Percentiles rank a stretch among this genome's conserved stretches.
Evolutionary conservation across 176 grass and related monocot genomes (phyloP).

Genomic region (Aegilops longissima): DNA sequence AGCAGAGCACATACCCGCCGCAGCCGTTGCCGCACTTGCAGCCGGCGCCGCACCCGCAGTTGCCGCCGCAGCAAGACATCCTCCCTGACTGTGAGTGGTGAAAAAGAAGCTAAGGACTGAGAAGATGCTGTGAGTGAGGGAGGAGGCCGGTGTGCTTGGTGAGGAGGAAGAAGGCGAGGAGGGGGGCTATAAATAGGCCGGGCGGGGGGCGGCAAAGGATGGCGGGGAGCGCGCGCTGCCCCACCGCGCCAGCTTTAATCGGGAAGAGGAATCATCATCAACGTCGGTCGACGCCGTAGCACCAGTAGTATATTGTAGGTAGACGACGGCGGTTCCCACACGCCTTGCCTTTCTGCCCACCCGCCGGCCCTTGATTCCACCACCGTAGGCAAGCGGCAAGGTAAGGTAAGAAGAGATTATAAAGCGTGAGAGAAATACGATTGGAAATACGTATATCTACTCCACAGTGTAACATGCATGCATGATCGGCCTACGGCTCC

Average conservation of each 20-base stretch:
- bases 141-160: conserved; percentile 23
- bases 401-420: too few species aligned
- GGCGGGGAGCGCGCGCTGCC: conserved; percentile 25
- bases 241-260: conserved; percentile 16
- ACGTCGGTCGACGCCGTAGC: too few species aligned
- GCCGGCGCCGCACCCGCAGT: conserved; percentile 68
- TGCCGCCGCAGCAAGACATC: conserved; percentile 91
- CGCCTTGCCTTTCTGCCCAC: too few species aligned
- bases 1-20: conserved; percentile 28
- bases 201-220: conserved; percentile 31
- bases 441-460: too few species aligned
- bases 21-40: conserved; percentile 76
- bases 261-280: conserved; percentile 21
- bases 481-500: not conserved
- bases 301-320: too few species aligned
- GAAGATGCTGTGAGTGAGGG: not conserved
- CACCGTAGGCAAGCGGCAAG: too few species aligned
- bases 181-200: conserved; percentile 49
- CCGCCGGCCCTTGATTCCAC: too few species aligned
- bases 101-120: not conserved
- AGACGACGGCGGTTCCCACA: not conserved
- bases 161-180: not conserved
- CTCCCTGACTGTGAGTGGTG: too few species aligned
- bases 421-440: too few species aligned
- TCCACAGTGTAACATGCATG: too few species aligned